Base-by-base conservation (phyloP, 495 filamentous ascomycete species). In the Trichocladium uniseriatum region DNA sequence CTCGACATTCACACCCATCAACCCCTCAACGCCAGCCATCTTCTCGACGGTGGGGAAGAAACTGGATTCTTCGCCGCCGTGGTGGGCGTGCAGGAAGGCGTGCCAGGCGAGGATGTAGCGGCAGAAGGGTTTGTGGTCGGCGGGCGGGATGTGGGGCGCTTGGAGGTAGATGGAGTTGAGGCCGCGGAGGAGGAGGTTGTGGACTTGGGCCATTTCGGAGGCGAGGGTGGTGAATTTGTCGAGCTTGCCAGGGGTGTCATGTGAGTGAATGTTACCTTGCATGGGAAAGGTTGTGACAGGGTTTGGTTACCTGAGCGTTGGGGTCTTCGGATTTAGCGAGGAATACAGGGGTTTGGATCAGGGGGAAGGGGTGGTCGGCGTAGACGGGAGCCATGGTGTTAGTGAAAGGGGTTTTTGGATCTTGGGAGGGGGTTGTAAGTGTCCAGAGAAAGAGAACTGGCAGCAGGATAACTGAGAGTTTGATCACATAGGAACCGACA, bases 141-240 rank as follows among this genome's bases (percentile, higher is more conserved):
- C 24, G 13, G 60, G 37, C 28, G 38, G 35, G 36, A 69, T 53
- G 44, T 69, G 56, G 0, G 62, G 66, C 0, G 69, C 67, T 64
- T 77, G 72, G 29, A 69, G 61, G 61, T 75, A 74, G 60, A 77
- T 75, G 40, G 62, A 56, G 60, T 77, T 79, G 43, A 77, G 61
- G n/a, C 58, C 58, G 38, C 71, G 72, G 53, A 69, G 56, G 16
- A 76, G 52, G 39, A 65, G 45, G 64, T 76, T 76, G 66, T 76
- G 73, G 10, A 69, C 58, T 34, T 59, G 49, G 15, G 63, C 56
- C 73, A 76, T 77, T 1, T 70, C 59, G 1, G 67, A 57, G 34
- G 70, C 73, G 27, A 52, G 44, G 10, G 48, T 28, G 49, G 48
- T 55, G 43, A 66, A 64, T 18, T 52, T 44, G 44, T 68, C 66